Evolutionary conservation across 75 land plant genomes (phyloP).

Genomic region (Chamaecyparis obtusa): DNA sequence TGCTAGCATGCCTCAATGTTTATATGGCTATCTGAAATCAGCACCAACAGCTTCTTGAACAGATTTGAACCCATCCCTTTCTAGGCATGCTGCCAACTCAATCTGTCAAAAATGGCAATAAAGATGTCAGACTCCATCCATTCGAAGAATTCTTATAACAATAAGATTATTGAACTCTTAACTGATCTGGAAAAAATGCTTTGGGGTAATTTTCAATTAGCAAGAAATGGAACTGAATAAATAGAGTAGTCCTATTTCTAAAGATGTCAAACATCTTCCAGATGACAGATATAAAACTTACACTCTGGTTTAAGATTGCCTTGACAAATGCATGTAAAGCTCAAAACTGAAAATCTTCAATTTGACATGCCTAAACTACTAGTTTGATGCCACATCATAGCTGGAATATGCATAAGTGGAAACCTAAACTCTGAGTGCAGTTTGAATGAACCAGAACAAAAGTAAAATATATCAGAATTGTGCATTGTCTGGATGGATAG

Average conservation of each 20-base stretch:
- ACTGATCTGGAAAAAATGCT: background rate
- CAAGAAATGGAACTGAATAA: background rate
- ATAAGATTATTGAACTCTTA: background rate
- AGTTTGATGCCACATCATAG: background rate
- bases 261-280: background rate
- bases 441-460: background rate
- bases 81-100: constrained; percentile 88
- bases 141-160: background rate
- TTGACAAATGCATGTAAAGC: background rate
- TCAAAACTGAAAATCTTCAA: background rate
- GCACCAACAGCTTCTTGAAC: constrained; percentile 90
- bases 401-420: too few relatives aligned
- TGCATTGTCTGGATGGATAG: background rate
- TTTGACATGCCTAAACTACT: constrained; percentile 2
- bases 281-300: background rate
- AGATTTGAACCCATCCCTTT: constrained; percentile 96
- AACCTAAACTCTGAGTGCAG: background rate
- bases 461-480: background rate
- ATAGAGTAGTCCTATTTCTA: background rate
- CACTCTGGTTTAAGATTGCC: background rate
- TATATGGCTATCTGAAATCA: constrained; percentile 58
- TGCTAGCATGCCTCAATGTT: background rate
- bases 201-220: background rate
- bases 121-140: background rate
- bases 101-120: constrained; percentile 37